phyloP scores from a whole-genome alignment of 495 filamentous ascomycete species.

The Penicillium tannophilum region DNA sequence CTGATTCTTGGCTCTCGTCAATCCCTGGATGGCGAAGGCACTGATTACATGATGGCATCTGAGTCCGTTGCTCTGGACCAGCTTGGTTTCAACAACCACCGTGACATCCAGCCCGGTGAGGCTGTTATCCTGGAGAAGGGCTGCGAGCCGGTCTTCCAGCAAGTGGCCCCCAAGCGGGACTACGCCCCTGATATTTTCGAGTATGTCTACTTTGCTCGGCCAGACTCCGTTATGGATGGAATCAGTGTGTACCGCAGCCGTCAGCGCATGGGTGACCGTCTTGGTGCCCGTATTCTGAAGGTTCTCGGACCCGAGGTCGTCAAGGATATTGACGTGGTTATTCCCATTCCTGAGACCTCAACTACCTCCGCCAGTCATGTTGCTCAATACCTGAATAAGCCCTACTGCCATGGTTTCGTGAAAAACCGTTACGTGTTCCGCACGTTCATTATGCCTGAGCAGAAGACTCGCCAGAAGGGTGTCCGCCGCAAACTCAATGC shows the following conservation, averaged over 20 bases:
- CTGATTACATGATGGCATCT: slow-evolving; percentile 97
- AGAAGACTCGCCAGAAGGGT: slow-evolving; percentile 75
- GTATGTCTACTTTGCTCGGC: slow-evolving; percentile 74
- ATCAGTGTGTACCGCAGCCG: slow-evolving; percentile 88
- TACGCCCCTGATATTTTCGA: slow-evolving; percentile 97
- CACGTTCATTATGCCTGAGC: slow-evolving; percentile 93
- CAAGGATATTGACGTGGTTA: slow-evolving; percentile 87
- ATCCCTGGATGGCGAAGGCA: slow-evolving; percentile 66
- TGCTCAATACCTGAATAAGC: slow-evolving; percentile 73
- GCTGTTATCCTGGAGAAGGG: slow-evolving; percentile 94
- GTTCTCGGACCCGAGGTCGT: slow-evolving; percentile 74
- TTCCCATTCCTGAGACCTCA: slow-evolving; percentile 85
- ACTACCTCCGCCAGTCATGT: slow-evolving; percentile 84
- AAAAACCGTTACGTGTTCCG: slow-evolving; percentile 97
- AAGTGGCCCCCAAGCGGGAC: slow-evolving; percentile 68
- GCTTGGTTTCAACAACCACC: slow-evolving; percentile 79
- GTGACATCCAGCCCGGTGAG: slow-evolving; percentile 86
- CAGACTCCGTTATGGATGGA: slow-evolving; percentile 88
- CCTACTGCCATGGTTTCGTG: slow-evolving; percentile 83
- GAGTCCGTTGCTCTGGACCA: slow-evolving; percentile 91
- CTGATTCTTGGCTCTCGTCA: slow-evolving; percentile 78
- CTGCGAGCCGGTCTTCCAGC: slow-evolving; percentile 67
- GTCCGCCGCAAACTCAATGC: slow-evolving; percentile 67
- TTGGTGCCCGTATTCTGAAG: slow-evolving; percentile 75
- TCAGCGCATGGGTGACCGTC: slow-evolving; percentile 88